Evolutionary conservation across 169 alveolate genomes (phyloP).

Genomic region (Plasmodium ovale): DNA sequence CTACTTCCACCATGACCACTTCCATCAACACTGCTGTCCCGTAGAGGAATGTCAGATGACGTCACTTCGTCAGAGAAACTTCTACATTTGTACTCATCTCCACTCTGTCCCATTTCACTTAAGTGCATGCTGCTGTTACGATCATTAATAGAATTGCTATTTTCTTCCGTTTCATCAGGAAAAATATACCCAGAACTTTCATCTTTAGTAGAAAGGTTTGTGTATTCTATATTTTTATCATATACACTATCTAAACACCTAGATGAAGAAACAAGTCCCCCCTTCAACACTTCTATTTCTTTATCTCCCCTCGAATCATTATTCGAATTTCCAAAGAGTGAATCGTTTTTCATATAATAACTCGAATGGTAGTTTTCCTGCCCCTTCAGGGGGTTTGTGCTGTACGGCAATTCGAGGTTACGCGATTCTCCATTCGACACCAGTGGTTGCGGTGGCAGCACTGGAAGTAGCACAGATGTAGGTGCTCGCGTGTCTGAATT

Average conservation of each 20-base stretch:
- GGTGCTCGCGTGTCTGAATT: no score
- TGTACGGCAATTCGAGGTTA: background rate
- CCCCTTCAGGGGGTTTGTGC: background rate
- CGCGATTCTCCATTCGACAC: no score
- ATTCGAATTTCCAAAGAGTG: background rate
- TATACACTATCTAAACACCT: background rate
- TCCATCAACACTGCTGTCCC: background rate
- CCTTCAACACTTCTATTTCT: background rate
- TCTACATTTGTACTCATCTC: background rate
- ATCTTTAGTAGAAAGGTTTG: background rate
- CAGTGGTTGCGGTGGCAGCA: no score
- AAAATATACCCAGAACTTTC: background rate
- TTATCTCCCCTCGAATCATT: background rate
- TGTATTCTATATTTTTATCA: constrained; percentile 1
- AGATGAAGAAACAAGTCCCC: background rate
- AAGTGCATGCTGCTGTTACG: background rate
- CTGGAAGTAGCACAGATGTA: no score
- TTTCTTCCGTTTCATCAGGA: background rate
- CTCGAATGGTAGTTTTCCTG: constrained; percentile 7
- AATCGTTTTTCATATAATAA: background rate
- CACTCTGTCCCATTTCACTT: background rate
- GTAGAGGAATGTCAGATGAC: background rate
- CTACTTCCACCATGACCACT: background rate
- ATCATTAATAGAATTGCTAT: background rate
- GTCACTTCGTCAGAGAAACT: background rate